These are phyloP conservation scores for Ilyonectria destructans DNA, from an alignment of 2,329 filamentous ascomycete genomes.

Conservation along the genomic window DNA sequence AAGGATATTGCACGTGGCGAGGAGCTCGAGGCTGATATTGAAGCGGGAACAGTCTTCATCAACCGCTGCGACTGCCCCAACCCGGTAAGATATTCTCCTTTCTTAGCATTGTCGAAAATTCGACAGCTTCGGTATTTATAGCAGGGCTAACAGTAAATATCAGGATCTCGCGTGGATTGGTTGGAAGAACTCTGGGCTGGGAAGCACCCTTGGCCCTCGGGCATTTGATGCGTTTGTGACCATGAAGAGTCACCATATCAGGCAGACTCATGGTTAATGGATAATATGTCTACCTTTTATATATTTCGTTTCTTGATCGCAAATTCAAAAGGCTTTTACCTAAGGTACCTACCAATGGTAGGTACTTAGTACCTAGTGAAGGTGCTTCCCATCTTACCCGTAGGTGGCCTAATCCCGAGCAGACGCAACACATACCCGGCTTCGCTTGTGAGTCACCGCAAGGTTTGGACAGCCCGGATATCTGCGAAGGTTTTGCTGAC, in stretches of 20 bases:
- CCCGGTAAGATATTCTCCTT: conserved; percentile 73
- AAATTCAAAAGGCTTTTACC: not conserved
- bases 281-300: no score
- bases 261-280: conserved; percentile 66
- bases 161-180: conserved; percentile 95
- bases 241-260: conserved; percentile 95
- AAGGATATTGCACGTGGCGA: conserved; percentile 85
- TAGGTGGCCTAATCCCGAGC: no score
- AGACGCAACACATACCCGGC: no score
- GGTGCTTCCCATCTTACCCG: no score
- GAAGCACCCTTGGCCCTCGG: conserved; percentile 88
- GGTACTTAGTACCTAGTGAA: no score
- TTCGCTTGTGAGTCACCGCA: no score
- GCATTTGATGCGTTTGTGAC: conserved; percentile 97
- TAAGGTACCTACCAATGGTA: no score
- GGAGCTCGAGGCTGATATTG: conserved; percentile 83
- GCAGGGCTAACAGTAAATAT: conserved; percentile 32
- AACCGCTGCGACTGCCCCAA: conserved; percentile 94
- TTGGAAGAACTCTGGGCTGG: conserved; percentile 97
- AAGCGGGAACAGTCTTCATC: conserved; percentile 96
- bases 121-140: not conserved
- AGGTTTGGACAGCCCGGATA: no score
- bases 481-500: no score
- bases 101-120: not conserved
- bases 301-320: not conserved